phyloP scores from a whole-genome alignment of 2,329 filamentous ascomycete species.

The Diplodia scrobiculata region DNA sequence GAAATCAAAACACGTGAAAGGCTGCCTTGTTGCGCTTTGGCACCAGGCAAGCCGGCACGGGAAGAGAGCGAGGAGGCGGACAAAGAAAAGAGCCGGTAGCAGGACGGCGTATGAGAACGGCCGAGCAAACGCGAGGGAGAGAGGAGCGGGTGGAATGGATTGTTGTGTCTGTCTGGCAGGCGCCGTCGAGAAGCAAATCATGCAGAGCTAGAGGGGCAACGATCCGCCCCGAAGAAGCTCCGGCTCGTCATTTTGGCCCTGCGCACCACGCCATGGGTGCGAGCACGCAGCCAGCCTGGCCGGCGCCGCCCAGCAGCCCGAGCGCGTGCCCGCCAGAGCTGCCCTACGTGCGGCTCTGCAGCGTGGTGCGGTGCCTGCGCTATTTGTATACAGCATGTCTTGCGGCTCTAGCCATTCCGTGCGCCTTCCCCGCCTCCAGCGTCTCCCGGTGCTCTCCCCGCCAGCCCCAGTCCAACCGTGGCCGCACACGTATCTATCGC shows the following conservation, averaged over 20 bases:
- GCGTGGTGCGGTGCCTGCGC: conserved; percentile 1
- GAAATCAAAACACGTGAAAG: conserved; percentile 42
- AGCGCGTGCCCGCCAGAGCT: conserved; percentile 2
- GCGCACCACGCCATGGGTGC: not conserved
- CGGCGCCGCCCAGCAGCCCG: conserved; percentile 15
- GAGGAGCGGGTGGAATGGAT: conserved; percentile 24
- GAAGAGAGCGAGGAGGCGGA: conserved; percentile 23
- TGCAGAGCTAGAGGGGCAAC: conserved; percentile 26
- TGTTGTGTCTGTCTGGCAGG: conserved; percentile 27
- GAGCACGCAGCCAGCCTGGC: not conserved
- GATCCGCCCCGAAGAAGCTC: conserved; percentile 5
- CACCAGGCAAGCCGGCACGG: conserved; percentile 9
- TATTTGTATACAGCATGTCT: conserved; percentile 10
- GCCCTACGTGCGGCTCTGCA: conserved; percentile 5
- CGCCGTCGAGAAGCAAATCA: conserved; percentile 28
- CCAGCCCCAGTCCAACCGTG: conserved; percentile 18
- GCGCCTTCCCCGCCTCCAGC: conserved; percentile 1
- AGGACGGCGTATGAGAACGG: conserved; percentile 11
- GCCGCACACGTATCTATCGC: conserved; percentile 14
- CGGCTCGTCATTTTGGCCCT: conserved; percentile 7
- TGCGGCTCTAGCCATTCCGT: conserved; percentile 8
- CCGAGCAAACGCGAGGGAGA: conserved; percentile 21
- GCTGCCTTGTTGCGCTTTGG: conserved; percentile 29
- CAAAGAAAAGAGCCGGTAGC: conserved; percentile 27
- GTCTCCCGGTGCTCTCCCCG: conserved; percentile 13